Percentiles rank a stretch among this genome's conserved stretches.
Evolutionary conservation across 805 yeast genomes (phyloP).

Genomic region (Yamadazyma phyllophila): DNA sequence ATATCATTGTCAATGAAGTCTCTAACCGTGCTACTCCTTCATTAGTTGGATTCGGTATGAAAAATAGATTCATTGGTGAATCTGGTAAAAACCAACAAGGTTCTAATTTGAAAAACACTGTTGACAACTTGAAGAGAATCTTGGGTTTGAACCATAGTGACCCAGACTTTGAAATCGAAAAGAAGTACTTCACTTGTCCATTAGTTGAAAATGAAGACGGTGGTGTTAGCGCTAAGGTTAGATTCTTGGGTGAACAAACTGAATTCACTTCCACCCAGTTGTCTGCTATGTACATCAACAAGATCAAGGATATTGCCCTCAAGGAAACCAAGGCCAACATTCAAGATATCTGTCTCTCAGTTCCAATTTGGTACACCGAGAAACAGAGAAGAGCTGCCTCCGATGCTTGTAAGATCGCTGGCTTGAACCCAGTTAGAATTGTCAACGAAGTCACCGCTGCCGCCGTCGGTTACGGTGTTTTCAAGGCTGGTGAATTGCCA

Average conservation of each 20-base stretch:
- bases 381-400: constrained; percentile 93
- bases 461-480: constrained; percentile 98
- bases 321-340: constrained; percentile 81
- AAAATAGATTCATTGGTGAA: constrained; percentile 93
- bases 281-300: constrained; percentile 91
- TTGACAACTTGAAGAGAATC: constrained; percentile 89
- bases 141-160: constrained; percentile 74
- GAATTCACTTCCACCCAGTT: constrained; percentile 87
- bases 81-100: constrained; percentile 94
- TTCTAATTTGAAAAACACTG: constrained; percentile 94
- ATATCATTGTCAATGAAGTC: constrained; percentile 96
- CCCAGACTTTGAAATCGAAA: constrained; percentile 75
- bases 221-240: constrained; percentile 80
- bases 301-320: constrained; percentile 75
- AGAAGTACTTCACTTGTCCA: constrained; percentile 69
- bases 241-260: constrained; percentile 73
- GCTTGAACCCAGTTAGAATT: constrained; percentile 96
- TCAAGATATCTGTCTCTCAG: constrained; percentile 88
- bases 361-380: constrained; percentile 97
- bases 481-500: constrained; percentile 89
- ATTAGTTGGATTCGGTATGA: constrained; percentile 85
- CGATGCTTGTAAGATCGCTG: constrained; percentile 95
- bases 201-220: constrained; percentile 71
- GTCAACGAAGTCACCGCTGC: constrained; percentile 98
- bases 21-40: constrained; percentile 95